Base-by-base conservation (phyloP, 2,329 filamentous ascomycete genomes). In the Hypoxylon sp. region DNA sequence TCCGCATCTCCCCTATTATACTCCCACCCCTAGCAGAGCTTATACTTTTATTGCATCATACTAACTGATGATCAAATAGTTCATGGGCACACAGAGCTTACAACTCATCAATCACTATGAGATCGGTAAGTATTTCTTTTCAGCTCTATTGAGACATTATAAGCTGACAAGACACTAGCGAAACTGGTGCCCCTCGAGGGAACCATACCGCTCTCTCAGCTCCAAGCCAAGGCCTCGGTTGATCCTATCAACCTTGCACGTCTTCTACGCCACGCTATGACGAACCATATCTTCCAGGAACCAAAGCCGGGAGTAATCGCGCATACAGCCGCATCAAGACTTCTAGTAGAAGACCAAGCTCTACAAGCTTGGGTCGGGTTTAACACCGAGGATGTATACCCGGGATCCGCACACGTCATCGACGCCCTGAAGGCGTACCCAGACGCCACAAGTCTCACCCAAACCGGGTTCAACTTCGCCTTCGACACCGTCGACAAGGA, bases 211-310 rank as follows among this genome's bases (percentile, higher is more conserved):
- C 80, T 86, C 21, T 59, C 76, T 23, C 80, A 86, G 51, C 82
- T 87, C 2, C 77, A 83, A 52, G 69, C 77, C 48, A 83, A 82
- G 68, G 84, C 83, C 0, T 71, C 79, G 0, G 74, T 87, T 21
- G 83, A 85, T 69, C 77, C 82, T 28, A 79, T 83, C 67, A 86
- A 87, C 71, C 78, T 87, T 17, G 80, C 82, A 11, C 83, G 85
- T 49, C 77, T 86, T 5, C 75, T 87, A 28, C 84, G 87, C 6
- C 83, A 88, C 74, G 86, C 84, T 41, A 89, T 89, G 82, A 88
- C 86, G 11, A 86, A 84, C 69, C 79, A 80, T 10, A 81, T 90
- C 63, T 89, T 90, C 76, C 73, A 78, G 46, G 87, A 90, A 70
- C 82, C 84, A 0, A 75, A 75, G 4, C 83, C 84, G 0, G 83